These are phyloP conservation scores for Prototheca cutis DNA, from an alignment of 163 green algal species.

Conservation along the genomic window DNA sequence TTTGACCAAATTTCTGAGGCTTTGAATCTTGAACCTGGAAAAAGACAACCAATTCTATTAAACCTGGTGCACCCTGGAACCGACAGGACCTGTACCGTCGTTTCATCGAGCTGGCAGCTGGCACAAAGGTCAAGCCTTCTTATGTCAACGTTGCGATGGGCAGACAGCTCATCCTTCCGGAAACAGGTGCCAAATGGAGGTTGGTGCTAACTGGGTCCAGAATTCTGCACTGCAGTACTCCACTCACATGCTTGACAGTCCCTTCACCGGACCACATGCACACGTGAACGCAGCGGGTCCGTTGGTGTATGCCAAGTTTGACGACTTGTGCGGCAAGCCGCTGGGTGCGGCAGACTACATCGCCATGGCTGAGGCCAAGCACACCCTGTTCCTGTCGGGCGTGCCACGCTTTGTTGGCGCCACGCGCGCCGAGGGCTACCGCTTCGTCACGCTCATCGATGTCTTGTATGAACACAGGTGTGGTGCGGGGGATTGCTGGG, in stretches of 20 bases:
- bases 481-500: too few relatives aligned
- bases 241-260: too few relatives aligned
- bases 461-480: slow-evolving; percentile 90
- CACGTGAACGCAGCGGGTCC: slow-evolving; percentile 39
- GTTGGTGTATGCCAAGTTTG: slow-evolving; percentile 50
- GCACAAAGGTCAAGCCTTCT: background rate
- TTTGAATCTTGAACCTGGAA: too few relatives aligned
- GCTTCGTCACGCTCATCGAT: slow-evolving; percentile 93
- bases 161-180: slow-evolving; percentile 52
- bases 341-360: slow-evolving; percentile 56
- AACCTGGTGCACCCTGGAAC: too few relatives aligned
- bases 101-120: slow-evolving; percentile 44
- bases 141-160: slow-evolving; percentile 76
- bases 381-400: slow-evolving; percentile 46
- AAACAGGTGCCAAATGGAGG: too few relatives aligned
- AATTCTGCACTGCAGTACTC: too few relatives aligned
- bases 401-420: slow-evolving; percentile 60
- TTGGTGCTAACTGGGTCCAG: too few relatives aligned
- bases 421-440: slow-evolving; percentile 63
- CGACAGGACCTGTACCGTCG: slow-evolving; percentile 45
- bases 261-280: too few relatives aligned
- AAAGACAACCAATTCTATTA: too few relatives aligned
- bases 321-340: slow-evolving; percentile 42
- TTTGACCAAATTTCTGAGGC: too few relatives aligned
- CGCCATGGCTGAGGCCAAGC: slow-evolving; percentile 37